Evolutionary conservation across 202 grass and related monocot genomes (phyloP), one percentile per base, ranked within the genome.

Genomic region (Schoenoplectus triqueter): DNA sequence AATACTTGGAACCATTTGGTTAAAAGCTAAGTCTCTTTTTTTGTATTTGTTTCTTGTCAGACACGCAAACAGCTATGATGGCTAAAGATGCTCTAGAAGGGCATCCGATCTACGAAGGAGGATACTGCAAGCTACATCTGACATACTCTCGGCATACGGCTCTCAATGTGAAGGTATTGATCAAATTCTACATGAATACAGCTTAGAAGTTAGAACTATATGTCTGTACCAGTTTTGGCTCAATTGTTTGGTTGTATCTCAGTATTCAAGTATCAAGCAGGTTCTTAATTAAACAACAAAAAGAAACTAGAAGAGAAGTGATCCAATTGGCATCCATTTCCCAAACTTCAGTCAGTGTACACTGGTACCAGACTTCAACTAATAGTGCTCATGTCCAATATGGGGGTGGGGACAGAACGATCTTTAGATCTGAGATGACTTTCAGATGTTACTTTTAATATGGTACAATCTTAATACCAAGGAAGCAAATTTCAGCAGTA

Each of bases 21-120:
- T 68, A 54, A 64, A 52, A 76, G 7, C 46, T 81, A 31, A 64
- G 68, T 2, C 72, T 45, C 63, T 66, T 55, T 62, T 80, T 39
- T 61, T 42, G 52, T 65, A 61, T 52, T 87, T 64, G 15, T 86
- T 90, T 86, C 44, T 11, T 84, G 62, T 65, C 89, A 98, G 96
- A 98, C 78, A 89, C 92, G 46, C 90, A 84, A 84, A 98, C 91
- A 22, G 93, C 93, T 54, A 83, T 69, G 77, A 72, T 90, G 81
- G 93, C 96, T 62, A 98, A 92, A 87, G 93, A 88, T 79, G 89
- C 91, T 46, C 82, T 98, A 85, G 93, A 98, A 92, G 96, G 96
- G 42, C 96, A 98, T 81, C 93, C 88, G 40, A 95, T 98, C 51
- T 98, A 98, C 89, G 96, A 94, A 86, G 95, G 95, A 66, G 95